These are phyloP conservation scores for Fraxinus sp. DNA, from an alignment of 305 asterid species.

Conservation along the genomic window DNA sequence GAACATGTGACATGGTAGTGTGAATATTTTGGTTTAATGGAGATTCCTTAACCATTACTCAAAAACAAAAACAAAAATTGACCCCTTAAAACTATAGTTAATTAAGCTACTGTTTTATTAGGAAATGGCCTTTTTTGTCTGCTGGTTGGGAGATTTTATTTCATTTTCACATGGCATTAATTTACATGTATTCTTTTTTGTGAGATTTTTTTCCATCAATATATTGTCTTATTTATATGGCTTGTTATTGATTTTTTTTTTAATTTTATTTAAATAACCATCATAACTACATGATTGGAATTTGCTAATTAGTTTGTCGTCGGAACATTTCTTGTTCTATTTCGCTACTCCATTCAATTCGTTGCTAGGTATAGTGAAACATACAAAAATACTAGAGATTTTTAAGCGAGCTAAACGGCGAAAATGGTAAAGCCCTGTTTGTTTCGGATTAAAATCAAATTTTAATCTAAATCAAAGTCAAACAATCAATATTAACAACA, in stretches of 20 bases:
- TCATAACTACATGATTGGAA: neutral
- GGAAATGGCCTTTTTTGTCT: conserved; percentile 25
- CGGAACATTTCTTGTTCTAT: neutral
- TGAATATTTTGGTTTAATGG: conserved; percentile 26
- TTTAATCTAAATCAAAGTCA: too few relatives aligned
- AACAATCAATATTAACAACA: too few relatives aligned
- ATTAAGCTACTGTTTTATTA: neutral
- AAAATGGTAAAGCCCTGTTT: neutral
- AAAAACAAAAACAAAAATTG: conserved; percentile 8
- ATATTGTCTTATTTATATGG: conserved; percentile 10
- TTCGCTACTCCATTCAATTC: neutral
- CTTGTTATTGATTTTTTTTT: neutral
- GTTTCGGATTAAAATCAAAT: too few relatives aligned
- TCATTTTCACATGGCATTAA: neutral
- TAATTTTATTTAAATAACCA: neutral
- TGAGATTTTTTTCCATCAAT: conserved; percentile 1
- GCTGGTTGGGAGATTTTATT: conserved; percentile 18
- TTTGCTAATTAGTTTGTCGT: neutral
- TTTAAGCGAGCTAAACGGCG: neutral
- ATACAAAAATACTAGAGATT: neutral
- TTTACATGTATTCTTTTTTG: neutral
- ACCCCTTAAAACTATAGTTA: neutral
- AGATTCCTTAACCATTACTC: conserved; percentile 46
- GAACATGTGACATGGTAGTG: conserved; percentile 42
- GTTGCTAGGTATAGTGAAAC: neutral